These are phyloP conservation scores for Alternaria panax DNA, from an alignment of 2,329 filamentous ascomycete genomes.

Conservation along the genomic window DNA sequence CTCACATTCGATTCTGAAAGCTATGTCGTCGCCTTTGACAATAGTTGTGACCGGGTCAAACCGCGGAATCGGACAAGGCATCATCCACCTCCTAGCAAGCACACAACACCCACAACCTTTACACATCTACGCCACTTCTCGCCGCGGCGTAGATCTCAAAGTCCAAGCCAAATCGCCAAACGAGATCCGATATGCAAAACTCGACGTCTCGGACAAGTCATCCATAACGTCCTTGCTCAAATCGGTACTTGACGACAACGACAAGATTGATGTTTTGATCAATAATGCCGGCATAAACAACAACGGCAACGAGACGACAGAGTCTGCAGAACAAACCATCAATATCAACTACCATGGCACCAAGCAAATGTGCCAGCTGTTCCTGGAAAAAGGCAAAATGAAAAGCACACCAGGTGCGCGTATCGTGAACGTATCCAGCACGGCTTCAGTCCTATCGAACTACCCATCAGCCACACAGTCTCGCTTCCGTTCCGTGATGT, in stretches of 20 bases:
- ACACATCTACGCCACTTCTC: slow-evolving; percentile 31
- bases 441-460: slow-evolving; percentile 14
- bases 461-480: slow-evolving; percentile 7
- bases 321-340: slow-evolving; percentile 17
- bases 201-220: slow-evolving; percentile 21
- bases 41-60: slow-evolving; percentile 35
- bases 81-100: slow-evolving; percentile 27
- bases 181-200: slow-evolving; percentile 19
- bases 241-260: slow-evolving; percentile 1
- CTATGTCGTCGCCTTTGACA: slow-evolving; percentile 22
- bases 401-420: slow-evolving; percentile 8
- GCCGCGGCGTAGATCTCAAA: slow-evolving; percentile 20
- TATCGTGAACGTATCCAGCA: slow-evolving; percentile 30
- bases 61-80: slow-evolving; percentile 33
- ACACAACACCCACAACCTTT: slow-evolving; percentile 20
- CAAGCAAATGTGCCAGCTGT: slow-evolving; percentile 22
- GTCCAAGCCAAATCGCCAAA: slow-evolving; percentile 15
- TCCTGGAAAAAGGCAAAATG: slow-evolving; percentile 18
- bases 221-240: slow-evolving; percentile 27
- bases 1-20: background rate
- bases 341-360: slow-evolving; percentile 28
- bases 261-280: slow-evolving; percentile 27
- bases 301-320: slow-evolving; percentile 20
- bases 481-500: slow-evolving; percentile 1
- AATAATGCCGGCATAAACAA: slow-evolving; percentile 35